Evolutionary conservation across 1,284 basidiomycete genomes (phyloP).

Genomic region (Heterobasidion annosum): DNA sequence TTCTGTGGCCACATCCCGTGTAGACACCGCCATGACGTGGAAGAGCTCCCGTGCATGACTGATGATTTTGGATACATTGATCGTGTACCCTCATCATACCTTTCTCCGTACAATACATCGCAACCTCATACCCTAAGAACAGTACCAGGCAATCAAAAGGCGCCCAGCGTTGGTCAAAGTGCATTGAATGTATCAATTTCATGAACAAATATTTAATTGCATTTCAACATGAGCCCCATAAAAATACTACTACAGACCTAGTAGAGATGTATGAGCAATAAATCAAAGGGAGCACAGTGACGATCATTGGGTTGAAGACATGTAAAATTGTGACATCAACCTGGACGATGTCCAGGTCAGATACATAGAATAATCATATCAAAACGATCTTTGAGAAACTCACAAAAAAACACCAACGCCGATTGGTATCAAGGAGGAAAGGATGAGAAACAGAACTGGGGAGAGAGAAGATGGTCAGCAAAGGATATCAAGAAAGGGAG

Average conservation of each 20-base stretch:
- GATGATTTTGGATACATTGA: not conserved
- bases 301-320: constrained; percentile 36
- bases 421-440: not conserved
- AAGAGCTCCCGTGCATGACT: too few relatives aligned
- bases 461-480: not conserved
- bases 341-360: constrained; percentile 10
- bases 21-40: not conserved
- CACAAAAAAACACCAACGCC: not conserved
- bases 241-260: not conserved
- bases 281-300: not conserved
- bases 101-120: too few relatives aligned
- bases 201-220: not conserved
- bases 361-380: not conserved
- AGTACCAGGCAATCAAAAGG: not conserved
- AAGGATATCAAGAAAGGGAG: not conserved
- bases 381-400: not conserved
- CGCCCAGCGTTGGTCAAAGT: not conserved
- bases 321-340: constrained; percentile 16
- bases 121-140: too few relatives aligned
- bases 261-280: not conserved
- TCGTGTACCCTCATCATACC: not conserved
- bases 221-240: too few relatives aligned
- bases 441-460: not conserved
- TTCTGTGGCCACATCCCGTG: constrained; percentile 39
- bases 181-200: not conserved